phyloP scores from a whole-genome alignment of 2,329 filamentous ascomycete genomes.

The Verticillium nonalfalfae region DNA sequence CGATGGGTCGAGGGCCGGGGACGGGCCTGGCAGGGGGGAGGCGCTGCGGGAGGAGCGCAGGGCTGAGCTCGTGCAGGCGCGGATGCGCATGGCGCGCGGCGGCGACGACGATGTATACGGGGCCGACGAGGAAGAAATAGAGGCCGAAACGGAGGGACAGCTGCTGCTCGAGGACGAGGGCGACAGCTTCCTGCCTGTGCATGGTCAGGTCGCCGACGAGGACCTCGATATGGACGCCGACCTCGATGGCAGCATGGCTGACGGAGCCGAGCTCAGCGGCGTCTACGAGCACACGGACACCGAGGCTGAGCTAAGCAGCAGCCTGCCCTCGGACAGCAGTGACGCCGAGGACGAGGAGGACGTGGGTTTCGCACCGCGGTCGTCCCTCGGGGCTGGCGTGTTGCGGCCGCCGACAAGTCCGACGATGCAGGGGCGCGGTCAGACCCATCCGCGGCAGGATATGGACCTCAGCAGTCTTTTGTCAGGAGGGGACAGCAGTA shows the following conservation, averaged over 20 bases:
- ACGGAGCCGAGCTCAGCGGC: conserved; percentile 44
- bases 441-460: conserved; percentile 2
- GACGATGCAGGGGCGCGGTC: conserved; percentile 22
- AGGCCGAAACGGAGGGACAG: conserved; percentile 49
- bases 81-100: conserved; percentile 47
- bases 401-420: conserved; percentile 29
- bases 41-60: conserved; percentile 35
- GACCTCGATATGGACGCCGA: conserved; percentile 60
- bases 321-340: conserved; percentile 24
- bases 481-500: conserved; percentile 51
- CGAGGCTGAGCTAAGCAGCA: conserved; percentile 55
- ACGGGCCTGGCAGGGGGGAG: conserved; percentile 15
- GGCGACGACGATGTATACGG: conserved; percentile 45
- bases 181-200: conserved; percentile 5
- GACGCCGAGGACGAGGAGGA: conserved; percentile 16
- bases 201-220: conserved; percentile 12
- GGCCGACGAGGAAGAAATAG: conserved; percentile 45
- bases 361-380: conserved; percentile 33
- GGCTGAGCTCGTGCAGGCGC: conserved; percentile 40
- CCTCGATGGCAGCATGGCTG: conserved; percentile 65
- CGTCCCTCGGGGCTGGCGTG: conserved; percentile 11
- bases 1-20: conserved; percentile 13
- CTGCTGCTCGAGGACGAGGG: conserved; percentile 53
- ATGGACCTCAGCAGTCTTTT: conserved; percentile 52
- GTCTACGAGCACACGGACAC: conserved; percentile 76